Base-by-base conservation (phyloP, 495 filamentous ascomycete genomes). In the Penicillium ochrochloron region DNA sequence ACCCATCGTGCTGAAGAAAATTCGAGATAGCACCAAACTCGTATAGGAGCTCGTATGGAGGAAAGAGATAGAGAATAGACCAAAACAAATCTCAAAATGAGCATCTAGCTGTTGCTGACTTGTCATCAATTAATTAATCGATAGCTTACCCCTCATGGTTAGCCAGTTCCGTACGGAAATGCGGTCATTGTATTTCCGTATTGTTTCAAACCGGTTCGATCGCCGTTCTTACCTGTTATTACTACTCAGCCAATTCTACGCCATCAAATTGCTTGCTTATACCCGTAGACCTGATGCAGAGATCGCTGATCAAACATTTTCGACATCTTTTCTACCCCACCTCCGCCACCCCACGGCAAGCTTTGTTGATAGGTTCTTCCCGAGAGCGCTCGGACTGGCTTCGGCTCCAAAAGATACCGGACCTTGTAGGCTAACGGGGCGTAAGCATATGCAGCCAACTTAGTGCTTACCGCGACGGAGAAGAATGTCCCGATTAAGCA, bases 401-500 rank as follows among this genome's bases (percentile, higher is more conserved):
- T 52, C 50, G 23, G 29, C 23, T 52, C 19, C 29, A 9, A 31
- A 8, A 29, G 23, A 52, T 52, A 52, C 50, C 50, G 23, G 50
- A 52, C 17, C 11, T 52, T 52, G 10, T 23, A 52, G 29, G 50
- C 29, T 52, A 25, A 52, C 50, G 15, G 29, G 50, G 19, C 29
- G 50, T 19, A 19, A 31, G 29, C 29, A 31, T 52, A 31, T 52
- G 50, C 23, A 31, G 50, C 23, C 23, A 52, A 14, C 25, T 52
- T 52, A 52, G 50, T 52, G 50, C 50, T 52, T 52, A 52, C 50
- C 29, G 5, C 6, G 50, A 52, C 50, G 50, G 50, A 29, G 10
- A 27, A 19, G 5, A 44, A 44, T 19, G 41, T 19, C 6, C 41
- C 17, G 17, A 44, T 44, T 8, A 44, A 44, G 41, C 17, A 44